These are phyloP conservation scores for Edaphochlamys debaryana DNA, from an alignment of 139 green algal genomes.

Conservation along the genomic window DNA sequence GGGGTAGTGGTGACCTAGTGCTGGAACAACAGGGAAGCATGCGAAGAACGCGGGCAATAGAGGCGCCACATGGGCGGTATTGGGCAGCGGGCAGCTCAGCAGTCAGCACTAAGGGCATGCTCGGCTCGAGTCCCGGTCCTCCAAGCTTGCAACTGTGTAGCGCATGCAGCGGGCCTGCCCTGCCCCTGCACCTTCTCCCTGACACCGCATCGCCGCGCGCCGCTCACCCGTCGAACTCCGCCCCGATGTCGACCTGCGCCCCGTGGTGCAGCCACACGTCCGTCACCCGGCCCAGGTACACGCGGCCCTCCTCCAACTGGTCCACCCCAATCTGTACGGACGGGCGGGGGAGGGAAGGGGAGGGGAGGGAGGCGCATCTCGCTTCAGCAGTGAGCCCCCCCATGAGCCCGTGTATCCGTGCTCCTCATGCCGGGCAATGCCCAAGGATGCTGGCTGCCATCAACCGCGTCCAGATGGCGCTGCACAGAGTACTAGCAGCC, in stretches of 20 bases:
- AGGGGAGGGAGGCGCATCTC: no score
- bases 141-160: no score
- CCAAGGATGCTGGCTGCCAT: neutral
- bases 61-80: no score
- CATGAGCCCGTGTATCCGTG: no score
- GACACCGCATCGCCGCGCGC: neutral
- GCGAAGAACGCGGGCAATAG: neutral
- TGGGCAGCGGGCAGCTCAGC: no score
- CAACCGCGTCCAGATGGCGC: no score
- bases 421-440: no score
- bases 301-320: slow-evolving; percentile 40
- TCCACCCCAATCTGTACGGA: neutral
- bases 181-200: neutral
- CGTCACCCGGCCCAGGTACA: slow-evolving; percentile 42
- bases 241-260: slow-evolving; percentile 56
- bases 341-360: neutral
- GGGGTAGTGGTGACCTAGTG: neutral
- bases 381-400: neutral
- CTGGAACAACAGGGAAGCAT: neutral
- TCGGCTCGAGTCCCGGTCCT: no score
- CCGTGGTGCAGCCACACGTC: slow-evolving; percentile 66
- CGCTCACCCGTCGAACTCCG: slow-evolving; percentile 53
- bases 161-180: no score
- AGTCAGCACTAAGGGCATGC: no score
- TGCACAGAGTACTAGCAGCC: neutral